Percentiles rank a stretch among this genome's conserved stretches.
phyloP scores from a whole-genome alignment of 306 rosid genomes.

The Glycine latifolia region DNA sequence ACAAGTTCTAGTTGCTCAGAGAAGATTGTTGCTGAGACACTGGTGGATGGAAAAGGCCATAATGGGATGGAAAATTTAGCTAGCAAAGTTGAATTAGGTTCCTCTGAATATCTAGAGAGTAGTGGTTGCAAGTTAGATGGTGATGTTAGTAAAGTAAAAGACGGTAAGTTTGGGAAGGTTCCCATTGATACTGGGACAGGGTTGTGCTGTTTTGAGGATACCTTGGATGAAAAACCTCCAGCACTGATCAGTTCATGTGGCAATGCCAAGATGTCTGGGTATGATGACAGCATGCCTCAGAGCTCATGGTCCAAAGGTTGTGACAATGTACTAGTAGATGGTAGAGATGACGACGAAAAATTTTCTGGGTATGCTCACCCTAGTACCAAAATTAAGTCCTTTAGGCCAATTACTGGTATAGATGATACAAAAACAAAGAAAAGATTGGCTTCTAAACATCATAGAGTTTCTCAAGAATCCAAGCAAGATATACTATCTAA shows the following conservation, averaged over 20 bases:
- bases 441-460: conserved; percentile 76
- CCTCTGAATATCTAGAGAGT: conserved; percentile 54
- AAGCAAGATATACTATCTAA: conserved; percentile 58
- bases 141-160: conserved; percentile 54
- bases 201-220: conserved; percentile 56
- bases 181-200: conserved; percentile 47
- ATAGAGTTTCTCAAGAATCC: conserved; percentile 61
- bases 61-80: conserved; percentile 50
- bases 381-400: conserved; percentile 57
- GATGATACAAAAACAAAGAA: conserved; percentile 74
- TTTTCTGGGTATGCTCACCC: conserved; percentile 80
- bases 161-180: conserved; percentile 56
- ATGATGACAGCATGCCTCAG: conserved; percentile 55
- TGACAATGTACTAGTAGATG: conserved; percentile 71
- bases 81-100: conserved; percentile 59
- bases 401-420: conserved; percentile 59
- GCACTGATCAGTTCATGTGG: conserved; percentile 56
- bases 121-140: conserved; percentile 61
- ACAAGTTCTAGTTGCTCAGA: conserved; percentile 63
- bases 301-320: conserved; percentile 58
- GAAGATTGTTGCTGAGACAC: conserved; percentile 55
- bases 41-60: conserved; percentile 55
- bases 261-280: conserved; percentile 60
- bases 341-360: conserved; percentile 98
- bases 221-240: conserved; percentile 57